Percentiles rank a stretch among this genome's conserved stretches.
These are phyloP conservation scores for Tricholoma furcatifolium DNA, from an alignment of 768 basidiomycete genomes.

Conservation along the genomic window DNA sequence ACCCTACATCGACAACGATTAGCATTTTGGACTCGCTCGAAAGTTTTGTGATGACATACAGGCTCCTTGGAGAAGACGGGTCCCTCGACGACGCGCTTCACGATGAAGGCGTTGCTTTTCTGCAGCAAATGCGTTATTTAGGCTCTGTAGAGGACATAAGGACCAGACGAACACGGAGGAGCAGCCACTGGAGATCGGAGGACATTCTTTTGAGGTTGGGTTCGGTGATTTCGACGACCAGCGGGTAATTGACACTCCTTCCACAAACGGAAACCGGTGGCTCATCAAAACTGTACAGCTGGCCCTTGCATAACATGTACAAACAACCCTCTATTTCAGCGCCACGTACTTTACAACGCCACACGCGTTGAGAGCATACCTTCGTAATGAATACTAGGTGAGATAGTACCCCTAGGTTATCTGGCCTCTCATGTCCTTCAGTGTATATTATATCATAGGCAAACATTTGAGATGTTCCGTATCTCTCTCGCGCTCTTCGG, in stretches of 20 bases:
- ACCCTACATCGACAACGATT: no score
- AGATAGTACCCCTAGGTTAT: no score
- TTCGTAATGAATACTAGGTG: no score
- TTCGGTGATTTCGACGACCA: conserved; percentile 25
- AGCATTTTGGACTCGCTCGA: no score
- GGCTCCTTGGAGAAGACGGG: conserved; percentile 84
- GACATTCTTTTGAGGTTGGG: conserved; percentile 52
- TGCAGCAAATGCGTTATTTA: conserved; percentile 28
- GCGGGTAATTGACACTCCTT: conserved; percentile 16
- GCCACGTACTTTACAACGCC: conserved; percentile 1
- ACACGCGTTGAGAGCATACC: no score
- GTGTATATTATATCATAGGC: no score
- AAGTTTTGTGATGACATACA: conserved; percentile 39
- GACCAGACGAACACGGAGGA: conserved; percentile 67
- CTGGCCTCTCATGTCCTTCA: no score
- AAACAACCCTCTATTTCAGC: conserved; percentile 21
- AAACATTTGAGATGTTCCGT: no score
- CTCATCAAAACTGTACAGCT: conserved; percentile 41
- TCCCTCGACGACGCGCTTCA: conserved; percentile 72
- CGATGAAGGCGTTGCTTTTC: conserved; percentile 84
- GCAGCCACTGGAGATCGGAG: conserved; percentile 90
- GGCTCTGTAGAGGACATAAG: neutral
- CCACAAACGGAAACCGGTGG: conserved; percentile 29
- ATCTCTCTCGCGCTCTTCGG: no score
- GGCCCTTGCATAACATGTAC: conserved; percentile 24